Evolutionary conservation across 1,284 basidiomycete species (phyloP), one percentile per base, ranked within the genome.

Genomic region (Xerocomus nothofagi): DNA sequence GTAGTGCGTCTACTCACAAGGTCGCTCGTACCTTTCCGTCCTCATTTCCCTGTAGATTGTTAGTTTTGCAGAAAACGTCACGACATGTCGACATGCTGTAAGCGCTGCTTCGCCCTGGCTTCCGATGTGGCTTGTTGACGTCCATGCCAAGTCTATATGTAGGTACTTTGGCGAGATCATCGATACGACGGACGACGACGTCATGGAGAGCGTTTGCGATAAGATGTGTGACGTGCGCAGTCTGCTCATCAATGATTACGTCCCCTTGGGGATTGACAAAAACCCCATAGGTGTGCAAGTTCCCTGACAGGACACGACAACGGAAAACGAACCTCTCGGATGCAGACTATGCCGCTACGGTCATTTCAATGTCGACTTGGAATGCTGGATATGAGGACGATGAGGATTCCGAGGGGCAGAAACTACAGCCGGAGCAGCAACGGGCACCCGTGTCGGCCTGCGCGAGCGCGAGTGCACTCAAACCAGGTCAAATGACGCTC

Each of bases 91-190:
- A 30, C 91, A 95, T 70, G 73, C 93, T 21, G 86, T 88, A 57
- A 58, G 82, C 68, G 11, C 18, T 30, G 18, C 38, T 12, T 45
- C 17, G 2, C 5, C n/a, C 12, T 0, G 3, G 3, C 15, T 15
- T 27, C n/a, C 12, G 9, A 10, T 29, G 6, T 17, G 29, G 3
- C 3, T 1, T n/a, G 4, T 46, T 54, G 38, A 57, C 21, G 1
- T 9, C 5, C 20, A 5, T 44, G 12, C 24, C 24, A 39, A 90
- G 88, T 74, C 77, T 3, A 84, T 93, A 49, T 93, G 91, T 60
- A 80, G 81, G 36, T 93, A 91, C 63, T 93, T 95, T 60, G 91
- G 88, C 0, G 92, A 94, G 66, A 61, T 67, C 3, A 81, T 92
- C 36, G 77, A 88, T 56, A 63, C 71, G 3, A 68, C 63, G 5